phyloP scores from a whole-genome alignment of 192 early-diverging fungal species.

The Coemansia sp. region DNA sequence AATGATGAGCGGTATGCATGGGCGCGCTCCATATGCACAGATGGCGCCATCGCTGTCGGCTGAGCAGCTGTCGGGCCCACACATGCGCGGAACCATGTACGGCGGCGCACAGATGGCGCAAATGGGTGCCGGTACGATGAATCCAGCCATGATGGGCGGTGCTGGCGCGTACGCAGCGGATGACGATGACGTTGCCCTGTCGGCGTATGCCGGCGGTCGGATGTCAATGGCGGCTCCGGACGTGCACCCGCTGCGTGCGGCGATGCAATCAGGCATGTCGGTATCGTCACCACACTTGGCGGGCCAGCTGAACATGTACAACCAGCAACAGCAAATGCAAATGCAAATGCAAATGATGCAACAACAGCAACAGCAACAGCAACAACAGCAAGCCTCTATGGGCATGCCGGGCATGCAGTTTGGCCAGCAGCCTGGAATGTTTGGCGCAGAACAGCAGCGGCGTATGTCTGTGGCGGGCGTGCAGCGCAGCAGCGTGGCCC shows the following conservation, averaged over 20 bases:
- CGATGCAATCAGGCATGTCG: constrained; percentile 56
- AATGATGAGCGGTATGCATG: constrained; percentile 52
- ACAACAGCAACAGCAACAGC: constrained; percentile 25
- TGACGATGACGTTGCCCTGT: constrained; percentile 52
- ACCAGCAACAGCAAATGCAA: constrained; percentile 26
- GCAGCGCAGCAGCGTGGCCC: constrained; percentile 13
- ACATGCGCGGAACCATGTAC: constrained; percentile 44
- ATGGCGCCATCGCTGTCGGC: constrained; percentile 47
- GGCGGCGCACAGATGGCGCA: constrained; percentile 17
- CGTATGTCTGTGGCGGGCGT: constrained; percentile 29
- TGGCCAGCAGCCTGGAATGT: constrained; percentile 7
- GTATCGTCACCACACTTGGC: constrained; percentile 49
- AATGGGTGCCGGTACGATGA: constrained; percentile 14
- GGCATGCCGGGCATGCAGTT: background rate
- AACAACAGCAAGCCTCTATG: constrained; percentile 10
- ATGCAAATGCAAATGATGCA: constrained; percentile 37
- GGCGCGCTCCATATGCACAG: constrained; percentile 44
- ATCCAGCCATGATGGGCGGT: constrained; percentile 10
- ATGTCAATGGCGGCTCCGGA: constrained; percentile 43
- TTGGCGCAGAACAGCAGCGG: constrained; percentile 39
- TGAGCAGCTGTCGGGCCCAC: constrained; percentile 34
- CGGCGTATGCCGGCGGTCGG: constrained; percentile 33
- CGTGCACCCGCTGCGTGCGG: constrained; percentile 52
- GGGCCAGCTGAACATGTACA: constrained; percentile 23
- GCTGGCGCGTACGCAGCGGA: constrained; percentile 13